Evolutionary conservation across 139 green algal species (phyloP).

Genomic region (Closterium sp.): DNA sequence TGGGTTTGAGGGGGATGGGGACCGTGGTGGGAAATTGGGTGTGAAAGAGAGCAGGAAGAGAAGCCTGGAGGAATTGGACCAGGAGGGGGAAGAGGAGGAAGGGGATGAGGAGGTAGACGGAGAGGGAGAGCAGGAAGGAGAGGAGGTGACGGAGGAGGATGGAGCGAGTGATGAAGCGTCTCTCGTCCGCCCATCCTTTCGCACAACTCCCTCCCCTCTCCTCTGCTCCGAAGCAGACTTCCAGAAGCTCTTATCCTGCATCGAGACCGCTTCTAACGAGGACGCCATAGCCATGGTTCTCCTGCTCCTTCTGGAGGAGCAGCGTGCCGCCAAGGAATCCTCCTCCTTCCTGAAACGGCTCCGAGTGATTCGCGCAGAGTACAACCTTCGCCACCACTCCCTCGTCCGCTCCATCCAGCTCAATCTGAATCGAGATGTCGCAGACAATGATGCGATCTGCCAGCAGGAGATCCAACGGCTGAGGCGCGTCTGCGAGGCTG

Average conservation of each 20-base stretch:
- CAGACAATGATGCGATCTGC: background rate
- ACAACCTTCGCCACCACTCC: background rate
- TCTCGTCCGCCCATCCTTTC: background rate
- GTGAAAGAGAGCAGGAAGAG: background rate
- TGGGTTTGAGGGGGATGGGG: background rate
- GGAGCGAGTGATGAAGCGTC: background rate
- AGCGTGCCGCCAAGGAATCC: background rate
- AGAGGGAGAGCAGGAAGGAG: background rate
- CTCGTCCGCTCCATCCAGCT: background rate
- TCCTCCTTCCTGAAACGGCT: background rate
- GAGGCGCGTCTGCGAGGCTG: background rate
- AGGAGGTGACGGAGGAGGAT: background rate
- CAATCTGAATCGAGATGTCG: background rate
- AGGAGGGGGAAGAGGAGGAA: background rate
- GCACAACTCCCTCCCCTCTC: background rate
- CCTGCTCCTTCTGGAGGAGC: background rate
- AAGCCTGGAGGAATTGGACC: too few species aligned
- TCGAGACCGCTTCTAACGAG: background rate
- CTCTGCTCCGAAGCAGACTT: background rate
- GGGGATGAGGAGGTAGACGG: background rate
- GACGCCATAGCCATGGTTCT: background rate
- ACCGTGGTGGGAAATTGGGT: background rate
- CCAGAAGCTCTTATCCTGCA: background rate
- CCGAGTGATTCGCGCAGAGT: background rate
- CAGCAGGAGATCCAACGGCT: background rate